Conservation (phyloP, 768 basidiomycete genomes). For the Panaeolus cyanescens region DNA sequence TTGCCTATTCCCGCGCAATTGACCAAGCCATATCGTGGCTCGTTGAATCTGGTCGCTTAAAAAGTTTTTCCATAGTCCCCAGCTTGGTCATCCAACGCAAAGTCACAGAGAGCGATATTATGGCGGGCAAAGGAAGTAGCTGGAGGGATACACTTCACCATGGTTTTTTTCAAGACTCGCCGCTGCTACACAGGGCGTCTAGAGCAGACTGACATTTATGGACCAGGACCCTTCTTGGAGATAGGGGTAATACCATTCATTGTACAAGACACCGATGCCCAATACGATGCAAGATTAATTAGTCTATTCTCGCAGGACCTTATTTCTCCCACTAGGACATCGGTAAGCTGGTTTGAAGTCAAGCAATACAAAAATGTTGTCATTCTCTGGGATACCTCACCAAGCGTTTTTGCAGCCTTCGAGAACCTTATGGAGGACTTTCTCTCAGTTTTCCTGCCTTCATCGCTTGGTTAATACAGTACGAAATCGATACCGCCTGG, state of each 20-base stretch:
- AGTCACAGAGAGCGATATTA: slow-evolving; percentile 55
- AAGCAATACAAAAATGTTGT: too few relatives aligned
- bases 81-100: slow-evolving; percentile 72
- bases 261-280: neutral
- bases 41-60: slow-evolving; percentile 53
- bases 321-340: too few relatives aligned
- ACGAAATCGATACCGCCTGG: too few relatives aligned
- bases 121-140: slow-evolving; percentile 45
- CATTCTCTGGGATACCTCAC: too few relatives aligned
- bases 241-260: too few relatives aligned
- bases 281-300: neutral
- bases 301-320: neutral
- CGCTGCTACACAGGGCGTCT: neutral
- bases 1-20: slow-evolving; percentile 77
- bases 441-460: too few relatives aligned
- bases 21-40: slow-evolving; percentile 78
- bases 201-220: neutral
- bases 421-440: too few relatives aligned
- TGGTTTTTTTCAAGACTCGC: slow-evolving; percentile 41
- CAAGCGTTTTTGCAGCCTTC: too few relatives aligned
- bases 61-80: slow-evolving; percentile 66
- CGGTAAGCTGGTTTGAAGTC: too few relatives aligned
- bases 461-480: too few relatives aligned
- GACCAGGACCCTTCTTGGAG: neutral
- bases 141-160: slow-evolving; percentile 56